Conservation (phyloP, 73 alveolate genomes). For the Paramecium octaurelia region DNA sequence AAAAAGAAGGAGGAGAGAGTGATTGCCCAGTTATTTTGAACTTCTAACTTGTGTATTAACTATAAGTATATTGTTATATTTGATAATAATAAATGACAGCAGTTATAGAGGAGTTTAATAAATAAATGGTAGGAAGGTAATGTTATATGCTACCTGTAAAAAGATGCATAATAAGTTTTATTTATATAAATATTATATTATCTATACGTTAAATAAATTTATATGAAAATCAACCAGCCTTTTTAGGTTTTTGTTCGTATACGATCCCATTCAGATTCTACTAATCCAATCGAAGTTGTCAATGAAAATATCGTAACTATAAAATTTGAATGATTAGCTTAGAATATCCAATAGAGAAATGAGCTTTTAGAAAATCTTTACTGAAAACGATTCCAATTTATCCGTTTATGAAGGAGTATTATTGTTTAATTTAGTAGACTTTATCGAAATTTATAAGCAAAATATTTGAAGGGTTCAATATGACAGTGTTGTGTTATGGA, state of each 20-base stretch:
- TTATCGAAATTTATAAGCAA: background rate
- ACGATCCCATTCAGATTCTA: background rate
- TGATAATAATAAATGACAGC: too few species aligned
- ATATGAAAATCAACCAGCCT: constrained; percentile 33
- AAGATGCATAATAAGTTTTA: background rate
- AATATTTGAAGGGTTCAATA: constrained; percentile 53
- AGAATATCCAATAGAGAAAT: background rate
- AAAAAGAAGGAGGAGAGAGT: background rate
- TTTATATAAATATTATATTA: background rate
- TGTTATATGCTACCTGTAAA: background rate
- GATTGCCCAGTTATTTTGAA: background rate
- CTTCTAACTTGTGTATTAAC: background rate
- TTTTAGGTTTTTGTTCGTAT: constrained; percentile 19
- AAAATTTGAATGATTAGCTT: background rate
- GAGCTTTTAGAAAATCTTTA: background rate
- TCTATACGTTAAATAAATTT: background rate
- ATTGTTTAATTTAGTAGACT: background rate
- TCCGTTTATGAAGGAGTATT: background rate
- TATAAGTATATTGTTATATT: background rate
- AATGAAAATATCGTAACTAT: background rate
- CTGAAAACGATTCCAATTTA: constrained; percentile 23
- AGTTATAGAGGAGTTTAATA: too few species aligned
- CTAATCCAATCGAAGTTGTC: background rate
- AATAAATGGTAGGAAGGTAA: too few species aligned
- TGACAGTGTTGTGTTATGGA: constrained; percentile 64